Conservation (phyloP, 2,329 filamentous ascomycete species). For the Beauveria australis region DNA sequence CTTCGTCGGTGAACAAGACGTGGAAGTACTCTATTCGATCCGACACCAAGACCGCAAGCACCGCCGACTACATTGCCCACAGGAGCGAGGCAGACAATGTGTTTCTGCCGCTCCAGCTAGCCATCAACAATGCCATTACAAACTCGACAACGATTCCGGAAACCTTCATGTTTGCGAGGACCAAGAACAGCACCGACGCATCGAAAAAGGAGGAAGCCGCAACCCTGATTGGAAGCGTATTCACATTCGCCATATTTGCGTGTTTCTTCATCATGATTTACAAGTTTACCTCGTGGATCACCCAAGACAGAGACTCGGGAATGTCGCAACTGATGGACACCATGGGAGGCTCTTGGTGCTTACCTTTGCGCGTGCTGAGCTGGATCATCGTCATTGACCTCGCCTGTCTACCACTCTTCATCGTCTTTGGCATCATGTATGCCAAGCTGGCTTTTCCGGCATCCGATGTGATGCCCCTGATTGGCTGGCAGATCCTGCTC, state of each 20-base stretch:
- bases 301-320: constrained; percentile 23
- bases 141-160: constrained; percentile 13
- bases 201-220: neutral
- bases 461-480: constrained; percentile 13
- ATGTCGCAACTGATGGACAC: constrained; percentile 25
- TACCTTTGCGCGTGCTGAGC: constrained; percentile 19
- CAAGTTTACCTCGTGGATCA: constrained; percentile 15
- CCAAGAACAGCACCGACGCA: neutral
- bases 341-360: constrained; percentile 36
- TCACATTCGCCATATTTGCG: constrained; percentile 9
- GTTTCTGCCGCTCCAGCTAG: constrained; percentile 22
- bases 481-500: constrained; percentile 39
- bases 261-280: constrained; percentile 12
- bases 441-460: neutral
- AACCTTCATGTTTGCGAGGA: constrained; percentile 16
- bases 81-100: constrained; percentile 13
- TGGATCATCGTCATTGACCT: constrained; percentile 21
- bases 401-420: constrained; percentile 28
- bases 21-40: constrained; percentile 23
- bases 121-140: constrained; percentile 26
- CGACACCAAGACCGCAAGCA: constrained; percentile 27
- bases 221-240: constrained; percentile 14
- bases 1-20: constrained; percentile 12
- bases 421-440: constrained; percentile 26
- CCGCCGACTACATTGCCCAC: constrained; percentile 31